Conservation (phyloP, 1,139 yeast species). For the Taphrina confusa region DNA sequence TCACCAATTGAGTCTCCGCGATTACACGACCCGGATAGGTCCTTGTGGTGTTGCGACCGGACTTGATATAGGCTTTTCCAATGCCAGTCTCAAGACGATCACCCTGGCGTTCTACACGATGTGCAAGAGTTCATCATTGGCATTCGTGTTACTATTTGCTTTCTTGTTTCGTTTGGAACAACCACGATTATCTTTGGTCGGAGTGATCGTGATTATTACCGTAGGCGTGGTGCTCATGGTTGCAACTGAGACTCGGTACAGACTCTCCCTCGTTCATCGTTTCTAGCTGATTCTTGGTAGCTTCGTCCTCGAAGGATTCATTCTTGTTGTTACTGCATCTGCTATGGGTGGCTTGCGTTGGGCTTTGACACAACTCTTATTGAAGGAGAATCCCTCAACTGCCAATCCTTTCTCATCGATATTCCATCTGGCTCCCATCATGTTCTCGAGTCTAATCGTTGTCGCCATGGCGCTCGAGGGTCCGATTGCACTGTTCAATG, state of each 20-base stretch:
- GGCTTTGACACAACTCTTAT: conserved; percentile 85
- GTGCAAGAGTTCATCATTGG: conserved; percentile 81
- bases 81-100: conserved; percentile 74
- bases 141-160: conserved; percentile 85
- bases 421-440: conserved; percentile 78
- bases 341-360: conserved; percentile 87
- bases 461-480: conserved; percentile 72
- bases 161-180: conserved; percentile 73
- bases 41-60: conserved; percentile 90
- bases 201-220: conserved; percentile 76
- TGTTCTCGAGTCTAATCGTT: conserved; percentile 63
- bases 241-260: conserved; percentile 52
- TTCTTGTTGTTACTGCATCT: conserved; percentile 73
- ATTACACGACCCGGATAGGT: conserved; percentile 54
- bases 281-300: neutral
- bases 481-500: conserved; percentile 53
- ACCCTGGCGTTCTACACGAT: conserved; percentile 87
- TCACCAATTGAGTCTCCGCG: conserved; percentile 36
- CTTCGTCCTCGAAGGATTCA: conserved; percentile 46
- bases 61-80: conserved; percentile 92
- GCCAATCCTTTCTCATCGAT: conserved; percentile 81
- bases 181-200: conserved; percentile 63
- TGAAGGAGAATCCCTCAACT: conserved; percentile 62
- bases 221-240: conserved; percentile 87
- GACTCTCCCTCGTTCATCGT: no score